These are phyloP conservation scores for Aspergillus ochraceus DNA, from an alignment of 2,329 filamentous ascomycete species.

Conservation along the genomic window DNA sequence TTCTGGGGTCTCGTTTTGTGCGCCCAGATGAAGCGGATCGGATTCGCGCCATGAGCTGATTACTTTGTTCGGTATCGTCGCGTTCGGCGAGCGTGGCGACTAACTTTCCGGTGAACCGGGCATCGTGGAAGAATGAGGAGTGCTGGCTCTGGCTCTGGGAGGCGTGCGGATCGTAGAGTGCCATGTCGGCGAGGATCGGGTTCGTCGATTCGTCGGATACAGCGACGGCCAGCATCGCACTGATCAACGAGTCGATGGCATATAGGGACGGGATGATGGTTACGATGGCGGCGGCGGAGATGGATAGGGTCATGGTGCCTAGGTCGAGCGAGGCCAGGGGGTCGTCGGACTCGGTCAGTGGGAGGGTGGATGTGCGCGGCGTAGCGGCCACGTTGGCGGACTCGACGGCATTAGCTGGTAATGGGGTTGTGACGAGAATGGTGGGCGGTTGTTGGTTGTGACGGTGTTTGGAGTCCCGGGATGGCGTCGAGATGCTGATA, in stretches of 20 bases:
- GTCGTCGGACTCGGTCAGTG: slow-evolving; percentile 39
- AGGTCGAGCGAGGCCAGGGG: slow-evolving; percentile 47
- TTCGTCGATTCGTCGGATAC: slow-evolving; percentile 45
- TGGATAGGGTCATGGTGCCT: slow-evolving; percentile 39
- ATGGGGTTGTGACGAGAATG: slow-evolving; percentile 40
- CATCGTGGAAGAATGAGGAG: slow-evolving; percentile 5
- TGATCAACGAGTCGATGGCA: slow-evolving; percentile 49
- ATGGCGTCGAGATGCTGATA: slow-evolving; percentile 41
- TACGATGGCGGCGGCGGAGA: slow-evolving; percentile 42
- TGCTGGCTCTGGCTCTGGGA: slow-evolving; percentile 5
- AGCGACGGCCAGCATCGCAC: slow-evolving; percentile 46
- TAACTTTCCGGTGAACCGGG: slow-evolving; percentile 29
- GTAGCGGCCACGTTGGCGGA: slow-evolving; percentile 33
- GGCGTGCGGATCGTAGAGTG: slow-evolving; percentile 24
- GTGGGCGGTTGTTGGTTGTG: slow-evolving; percentile 29
- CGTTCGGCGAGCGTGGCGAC: slow-evolving; percentile 43
- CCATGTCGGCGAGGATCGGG: slow-evolving; percentile 39
- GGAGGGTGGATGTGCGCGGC: slow-evolving; percentile 40
- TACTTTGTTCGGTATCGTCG: slow-evolving; percentile 42
- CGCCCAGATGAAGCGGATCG: slow-evolving; percentile 24
- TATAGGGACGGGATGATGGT: slow-evolving; percentile 48
- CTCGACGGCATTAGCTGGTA: slow-evolving; percentile 35
- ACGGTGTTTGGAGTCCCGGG: slow-evolving; percentile 7
- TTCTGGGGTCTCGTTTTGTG: slow-evolving; percentile 9
- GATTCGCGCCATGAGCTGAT: slow-evolving; percentile 36